Percentiles rank a stretch among this genome's conserved stretches.
phyloP scores from a whole-genome alignment of 2,329 filamentous ascomycete genomes.

The Laburnicola sp. region DNA sequence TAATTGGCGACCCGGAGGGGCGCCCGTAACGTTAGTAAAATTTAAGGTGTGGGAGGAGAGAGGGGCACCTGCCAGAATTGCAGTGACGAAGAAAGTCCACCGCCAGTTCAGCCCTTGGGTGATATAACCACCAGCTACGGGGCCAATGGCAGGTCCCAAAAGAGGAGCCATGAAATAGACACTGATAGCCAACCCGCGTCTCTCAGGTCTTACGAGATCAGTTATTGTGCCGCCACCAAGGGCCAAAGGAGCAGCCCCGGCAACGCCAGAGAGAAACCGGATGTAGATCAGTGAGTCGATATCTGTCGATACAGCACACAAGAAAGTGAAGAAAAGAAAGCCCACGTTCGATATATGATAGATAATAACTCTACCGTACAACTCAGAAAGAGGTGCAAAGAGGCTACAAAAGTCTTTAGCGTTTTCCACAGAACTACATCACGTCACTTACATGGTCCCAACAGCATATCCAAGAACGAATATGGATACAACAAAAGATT shows the following conservation, averaged over 20 bases:
- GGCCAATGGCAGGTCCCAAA: constrained; percentile 22
- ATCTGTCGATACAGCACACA: too few relatives aligned
- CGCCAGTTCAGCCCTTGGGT: constrained; percentile 13
- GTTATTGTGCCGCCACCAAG: constrained; percentile 37
- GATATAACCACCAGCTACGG: constrained; percentile 17
- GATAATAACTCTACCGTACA: too few relatives aligned
- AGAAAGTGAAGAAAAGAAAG: too few relatives aligned
- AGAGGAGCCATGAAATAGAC: constrained; percentile 14
- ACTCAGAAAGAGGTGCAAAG: too few relatives aligned
- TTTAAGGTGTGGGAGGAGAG: not conserved
- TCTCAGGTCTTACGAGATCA: constrained; percentile 51
- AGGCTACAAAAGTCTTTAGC: too few relatives aligned
- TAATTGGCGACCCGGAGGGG: too few relatives aligned
- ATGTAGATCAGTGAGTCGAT: not conserved
- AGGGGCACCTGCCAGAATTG: not conserved
- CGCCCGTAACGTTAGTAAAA: not conserved
- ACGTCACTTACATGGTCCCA: too few relatives aligned
- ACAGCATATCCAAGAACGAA: too few relatives aligned
- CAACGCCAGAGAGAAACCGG: constrained; percentile 32
- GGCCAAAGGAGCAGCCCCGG: constrained; percentile 27
- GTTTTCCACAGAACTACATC: too few relatives aligned
- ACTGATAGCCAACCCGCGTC: constrained; percentile 22
- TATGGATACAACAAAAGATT: too few relatives aligned
- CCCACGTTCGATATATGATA: too few relatives aligned
- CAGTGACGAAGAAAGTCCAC: constrained; percentile 14